Evolutionary conservation across 1,139 yeast genomes (phyloP).

Genomic region (Taphrina wiesneri): DNA sequence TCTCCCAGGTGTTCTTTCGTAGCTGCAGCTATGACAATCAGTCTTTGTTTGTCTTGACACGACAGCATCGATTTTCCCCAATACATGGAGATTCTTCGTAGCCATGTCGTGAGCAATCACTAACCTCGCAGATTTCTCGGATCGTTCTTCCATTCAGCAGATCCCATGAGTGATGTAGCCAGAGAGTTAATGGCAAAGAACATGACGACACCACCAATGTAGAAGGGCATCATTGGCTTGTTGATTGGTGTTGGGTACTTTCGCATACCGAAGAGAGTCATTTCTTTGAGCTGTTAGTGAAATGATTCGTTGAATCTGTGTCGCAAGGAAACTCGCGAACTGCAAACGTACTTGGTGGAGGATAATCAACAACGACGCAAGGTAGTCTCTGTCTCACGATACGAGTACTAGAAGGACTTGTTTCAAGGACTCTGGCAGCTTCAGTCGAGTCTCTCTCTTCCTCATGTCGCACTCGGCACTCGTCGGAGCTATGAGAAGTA

Average conservation of each 20-base stretch:
- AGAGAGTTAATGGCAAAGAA: slow-evolving; percentile 57
- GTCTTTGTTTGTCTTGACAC: not conserved
- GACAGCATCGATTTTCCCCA: not conserved
- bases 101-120: not conserved
- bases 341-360: not conserved
- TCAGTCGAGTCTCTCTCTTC: not conserved
- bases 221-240: slow-evolving; percentile 64
- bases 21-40: not conserved
- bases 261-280: slow-evolving; percentile 39
- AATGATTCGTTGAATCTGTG: not conserved
- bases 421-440: not conserved
- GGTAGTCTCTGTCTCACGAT: too few species aligned
- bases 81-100: too few species aligned
- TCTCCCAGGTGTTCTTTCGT: not conserved
- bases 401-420: too few species aligned
- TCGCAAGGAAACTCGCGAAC: not conserved
- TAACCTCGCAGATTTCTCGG: slow-evolving; percentile 61
- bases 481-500: not conserved
- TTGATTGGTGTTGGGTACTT: slow-evolving; percentile 53
- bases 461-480: not conserved
- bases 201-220: slow-evolving; percentile 58
- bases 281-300: slow-evolving; percentile 7
- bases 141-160: slow-evolving; percentile 62
- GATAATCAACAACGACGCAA: not conserved
- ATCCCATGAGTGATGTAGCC: slow-evolving; percentile 55